Evolutionary conservation across 306 rosid genomes (phyloP).

Genomic region (Corylus avellana): DNA sequence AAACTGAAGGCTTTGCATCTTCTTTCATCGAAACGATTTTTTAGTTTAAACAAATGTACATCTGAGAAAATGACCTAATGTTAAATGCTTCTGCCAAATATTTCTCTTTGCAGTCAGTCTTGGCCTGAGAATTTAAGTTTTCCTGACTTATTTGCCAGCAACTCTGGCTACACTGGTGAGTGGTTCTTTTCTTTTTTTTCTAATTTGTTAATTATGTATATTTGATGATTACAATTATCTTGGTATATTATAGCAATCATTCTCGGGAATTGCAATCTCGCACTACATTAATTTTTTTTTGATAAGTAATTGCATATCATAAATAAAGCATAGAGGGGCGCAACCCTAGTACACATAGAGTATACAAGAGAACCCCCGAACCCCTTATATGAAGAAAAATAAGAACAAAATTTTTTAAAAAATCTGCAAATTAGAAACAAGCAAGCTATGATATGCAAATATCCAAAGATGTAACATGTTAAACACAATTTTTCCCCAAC

Average conservation of each 20-base stretch:
- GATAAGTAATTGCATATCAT: too few relatives aligned
- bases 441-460: too few relatives aligned
- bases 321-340: too few relatives aligned
- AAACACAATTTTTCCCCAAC: too few relatives aligned
- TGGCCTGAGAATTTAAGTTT: constrained; percentile 52
- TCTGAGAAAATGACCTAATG: constrained; percentile 25
- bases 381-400: too few relatives aligned
- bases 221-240: neutral
- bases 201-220: constrained; percentile 2
- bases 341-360: too few relatives aligned
- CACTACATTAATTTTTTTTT: neutral
- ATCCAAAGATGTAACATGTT: too few relatives aligned
- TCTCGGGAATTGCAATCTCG: neutral
- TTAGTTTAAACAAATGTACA: neutral
- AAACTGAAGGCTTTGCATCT: neutral
- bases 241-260: neutral
- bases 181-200: constrained; percentile 20
- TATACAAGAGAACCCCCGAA: too few relatives aligned
- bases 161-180: constrained; percentile 79
- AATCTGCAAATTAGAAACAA: too few relatives aligned
- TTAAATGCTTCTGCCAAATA: constrained; percentile 36
- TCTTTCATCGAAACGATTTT: constrained; percentile 8
- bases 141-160: constrained; percentile 47
- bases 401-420: too few relatives aligned
- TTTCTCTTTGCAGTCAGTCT: constrained; percentile 54